Percentiles rank a stretch among this genome's conserved stretches.
phyloP scores from a whole-genome alignment of 768 basidiomycete species.

The Amanita thiersii region DNA sequence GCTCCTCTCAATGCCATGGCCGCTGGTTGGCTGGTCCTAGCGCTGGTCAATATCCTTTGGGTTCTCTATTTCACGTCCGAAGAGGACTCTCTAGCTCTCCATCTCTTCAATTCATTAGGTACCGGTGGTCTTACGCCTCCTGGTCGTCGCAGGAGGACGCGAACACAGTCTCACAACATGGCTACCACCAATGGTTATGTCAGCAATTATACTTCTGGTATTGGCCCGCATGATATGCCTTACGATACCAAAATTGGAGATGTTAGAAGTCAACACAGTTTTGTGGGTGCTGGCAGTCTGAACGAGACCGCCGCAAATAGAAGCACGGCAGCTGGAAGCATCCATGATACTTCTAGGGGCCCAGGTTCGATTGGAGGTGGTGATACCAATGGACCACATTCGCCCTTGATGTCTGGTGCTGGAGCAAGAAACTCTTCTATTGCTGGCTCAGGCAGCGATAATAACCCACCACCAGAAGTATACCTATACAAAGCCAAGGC shows the following conservation, averaged over 20 bases:
- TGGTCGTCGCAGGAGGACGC: slow-evolving; percentile 69
- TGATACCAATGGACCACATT: slow-evolving; percentile 41
- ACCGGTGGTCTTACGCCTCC: slow-evolving; percentile 81
- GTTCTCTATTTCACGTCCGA: slow-evolving; percentile 96
- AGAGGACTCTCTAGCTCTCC: slow-evolving; percentile 79
- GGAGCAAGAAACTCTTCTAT: slow-evolving; percentile 42
- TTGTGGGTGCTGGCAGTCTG: slow-evolving; percentile 33
- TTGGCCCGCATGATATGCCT: slow-evolving; percentile 46
- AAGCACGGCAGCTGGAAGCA: slow-evolving; percentile 38
- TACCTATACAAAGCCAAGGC: slow-evolving; percentile 80
- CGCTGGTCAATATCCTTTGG: slow-evolving; percentile 93
- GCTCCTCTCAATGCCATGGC: slow-evolving; percentile 73
- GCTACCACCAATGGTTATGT: slow-evolving; percentile 54
- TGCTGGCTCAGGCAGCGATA: slow-evolving; percentile 16
- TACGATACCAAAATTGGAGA: slow-evolving; percentile 61
- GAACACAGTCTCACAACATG: slow-evolving; percentile 56
- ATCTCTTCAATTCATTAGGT: slow-evolving; percentile 84
- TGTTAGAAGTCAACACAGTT: slow-evolving; percentile 46
- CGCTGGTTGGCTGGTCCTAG: slow-evolving; percentile 89
- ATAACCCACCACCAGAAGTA: slow-evolving; percentile 26
- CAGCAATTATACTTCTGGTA: slow-evolving; percentile 55
- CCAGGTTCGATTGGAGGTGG: slow-evolving; percentile 34
- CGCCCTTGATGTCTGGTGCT: slow-evolving; percentile 63
- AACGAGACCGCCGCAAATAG: slow-evolving; percentile 29
- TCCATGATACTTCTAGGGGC: slow-evolving; percentile 32